Conservation (phyloP, 768 basidiomycete genomes). For the Termitomyces sp. region DNA sequence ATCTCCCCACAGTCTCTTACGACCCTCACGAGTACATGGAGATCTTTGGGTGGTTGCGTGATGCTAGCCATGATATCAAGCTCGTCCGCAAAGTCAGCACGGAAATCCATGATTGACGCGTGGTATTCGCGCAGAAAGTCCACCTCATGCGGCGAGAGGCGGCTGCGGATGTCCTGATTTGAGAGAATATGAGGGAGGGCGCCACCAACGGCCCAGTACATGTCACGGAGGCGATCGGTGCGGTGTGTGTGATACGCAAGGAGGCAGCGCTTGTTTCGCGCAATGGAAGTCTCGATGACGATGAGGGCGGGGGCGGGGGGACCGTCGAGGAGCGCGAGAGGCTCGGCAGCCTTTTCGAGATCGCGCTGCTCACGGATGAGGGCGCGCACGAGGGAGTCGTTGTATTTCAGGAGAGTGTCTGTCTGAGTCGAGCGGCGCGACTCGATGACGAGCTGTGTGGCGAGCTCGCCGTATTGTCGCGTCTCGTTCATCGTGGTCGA, state of each 20-base stretch:
- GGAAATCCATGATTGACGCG: constrained; percentile 77
- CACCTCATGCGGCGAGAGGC: constrained; percentile 76
- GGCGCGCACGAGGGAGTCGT: constrained; percentile 81
- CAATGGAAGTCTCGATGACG: constrained; percentile 85
- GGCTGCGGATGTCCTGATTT: constrained; percentile 64
- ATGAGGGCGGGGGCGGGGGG: constrained; percentile 63
- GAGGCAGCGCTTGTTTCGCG: constrained; percentile 93
- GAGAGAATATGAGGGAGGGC: constrained; percentile 81
- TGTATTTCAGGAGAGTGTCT: constrained; percentile 88
- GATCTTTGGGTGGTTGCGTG: constrained; percentile 80
- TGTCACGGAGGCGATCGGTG: constrained; percentile 75
- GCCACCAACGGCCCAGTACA: constrained; percentile 90
- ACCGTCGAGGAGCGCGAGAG: constrained; percentile 37
- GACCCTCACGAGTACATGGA: constrained; percentile 86
- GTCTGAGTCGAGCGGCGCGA: constrained; percentile 82
- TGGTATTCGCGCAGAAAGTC: constrained; percentile 60
- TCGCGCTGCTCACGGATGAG: constrained; percentile 91
- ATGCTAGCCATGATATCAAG: constrained; percentile 87
- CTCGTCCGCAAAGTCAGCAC: constrained; percentile 81
- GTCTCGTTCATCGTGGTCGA: constrained; percentile 44
- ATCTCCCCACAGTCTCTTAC: constrained; percentile 89
- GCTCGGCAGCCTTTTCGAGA: constrained; percentile 60
- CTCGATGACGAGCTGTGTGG: constrained; percentile 84
- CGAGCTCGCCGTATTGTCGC: constrained; percentile 81
- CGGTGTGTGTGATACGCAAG: constrained; percentile 92